Evolutionary conservation across 352 stramenopile genomes (phyloP), one percentile per base, ranked within the genome.

Genomic region (Phytopythium chamaehyphon): DNA sequence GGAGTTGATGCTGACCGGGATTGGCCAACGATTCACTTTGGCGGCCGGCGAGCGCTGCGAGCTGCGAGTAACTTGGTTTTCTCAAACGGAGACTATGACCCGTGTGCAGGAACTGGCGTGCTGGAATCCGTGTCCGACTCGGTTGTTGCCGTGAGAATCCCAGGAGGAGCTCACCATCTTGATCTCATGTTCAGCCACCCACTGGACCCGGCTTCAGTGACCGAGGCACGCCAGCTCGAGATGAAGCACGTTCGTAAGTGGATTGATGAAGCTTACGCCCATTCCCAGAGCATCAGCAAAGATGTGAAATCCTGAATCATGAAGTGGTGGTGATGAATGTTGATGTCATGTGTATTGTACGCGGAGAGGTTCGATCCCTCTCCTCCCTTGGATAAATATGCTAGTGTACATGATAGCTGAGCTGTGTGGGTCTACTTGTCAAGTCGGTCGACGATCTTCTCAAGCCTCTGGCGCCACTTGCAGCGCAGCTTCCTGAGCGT

Each of bases 21-120:
- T 16, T 88, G 69, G 69, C 64, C 69, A 0, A 53, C 65, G 19
- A 75, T 58, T 16, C 49, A 78, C 42, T 88, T 69, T 51, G 76
- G 73, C 44, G 69, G 62, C 40, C 67, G 58, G 12, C 58, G 62
- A 12, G 59, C 59, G 6, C 24, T 85, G 16, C 36, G 60, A 7
- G 42, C 48, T 12, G 51, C 64, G 26, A 93, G 80, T 51, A 96
- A 96, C 62, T 92, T 97, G 50, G 73, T 97, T n/a, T 96, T 97
- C 54, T 92, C 76, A 35, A 95, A 96, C 59, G 90, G 86, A 40
- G 71, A 93, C 37, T 74, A 88, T 19, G 88, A 97, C 59, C 90
- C 90, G 18, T 96, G 84, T 80, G 71, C 61, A 14, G 75, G 72
- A 26, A 86, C 70, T 23, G 89, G 87, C 21, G 76, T 96, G n/a